Percentiles rank a stretch among this genome's conserved stretches.
Evolutionary conservation across 352 stramenopile species (phyloP).

Genomic region (Peronospora belbahrii): DNA sequence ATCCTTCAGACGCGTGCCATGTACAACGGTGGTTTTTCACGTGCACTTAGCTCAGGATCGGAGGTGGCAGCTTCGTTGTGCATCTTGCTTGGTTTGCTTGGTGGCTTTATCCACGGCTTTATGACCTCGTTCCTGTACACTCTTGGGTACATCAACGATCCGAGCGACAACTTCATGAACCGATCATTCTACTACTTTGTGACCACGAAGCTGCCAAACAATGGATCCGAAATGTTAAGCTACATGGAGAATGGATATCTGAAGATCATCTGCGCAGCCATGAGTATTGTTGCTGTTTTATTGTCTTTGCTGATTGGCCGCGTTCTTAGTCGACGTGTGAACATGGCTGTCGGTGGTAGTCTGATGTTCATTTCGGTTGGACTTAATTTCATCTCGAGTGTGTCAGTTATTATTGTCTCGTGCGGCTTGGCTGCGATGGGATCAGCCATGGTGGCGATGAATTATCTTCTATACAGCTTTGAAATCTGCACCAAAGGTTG

Average conservation of each 20-base stretch:
- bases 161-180: conserved; percentile 66
- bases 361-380: conserved; percentile 44
- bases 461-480: conserved; percentile 73
- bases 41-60: conserved; percentile 62
- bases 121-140: conserved; percentile 59
- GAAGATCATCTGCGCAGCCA: conserved; percentile 41
- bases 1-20: conserved; percentile 82
- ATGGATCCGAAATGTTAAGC: conserved; percentile 31
- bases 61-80: conserved; percentile 77
- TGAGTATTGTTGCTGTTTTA: conserved; percentile 45
- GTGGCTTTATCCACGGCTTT: conserved; percentile 74
- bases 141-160: conserved; percentile 71
- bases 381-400: conserved; percentile 58
- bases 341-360: conserved; percentile 48
- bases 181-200: conserved; percentile 70
- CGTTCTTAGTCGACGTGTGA: conserved; percentile 45
- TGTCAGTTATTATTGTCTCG: conserved; percentile 40
- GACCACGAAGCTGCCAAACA: conserved; percentile 24
- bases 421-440: conserved; percentile 49
- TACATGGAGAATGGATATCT: conserved; percentile 53
- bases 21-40: conserved; percentile 83
- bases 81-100: conserved; percentile 67
- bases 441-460: conserved; percentile 60
- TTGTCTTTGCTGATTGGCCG: conserved; percentile 49
- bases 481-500: conserved; percentile 85